Percentiles rank a stretch among this genome's conserved stretches.
Evolutionary conservation across 169 alveolate species (phyloP).

Genomic region (Plasmodium gallinaceum): DNA sequence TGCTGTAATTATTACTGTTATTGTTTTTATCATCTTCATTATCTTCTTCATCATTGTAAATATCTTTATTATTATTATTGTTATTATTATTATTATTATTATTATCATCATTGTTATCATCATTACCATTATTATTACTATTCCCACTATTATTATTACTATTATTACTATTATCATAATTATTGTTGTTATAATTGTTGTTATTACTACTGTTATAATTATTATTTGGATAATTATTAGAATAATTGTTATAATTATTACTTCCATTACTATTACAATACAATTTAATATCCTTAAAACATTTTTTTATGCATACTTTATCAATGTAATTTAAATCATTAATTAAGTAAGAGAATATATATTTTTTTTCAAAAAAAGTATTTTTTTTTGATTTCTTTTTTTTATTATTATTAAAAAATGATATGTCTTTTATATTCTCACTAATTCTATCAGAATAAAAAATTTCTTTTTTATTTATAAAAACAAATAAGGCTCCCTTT

Average conservation of each 20-base stretch:
- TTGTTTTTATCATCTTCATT: neutral
- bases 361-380: neutral
- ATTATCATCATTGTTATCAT: slow-evolving; percentile 1
- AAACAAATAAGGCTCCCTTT: neutral
- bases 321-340: neutral
- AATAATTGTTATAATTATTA: neutral
- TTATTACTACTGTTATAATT: neutral
- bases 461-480: neutral
- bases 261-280: slow-evolving; percentile 5
- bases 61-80: neutral
- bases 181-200: neutral
- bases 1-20: slow-evolving; percentile 3
- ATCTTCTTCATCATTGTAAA: neutral
- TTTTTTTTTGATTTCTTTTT: neutral
- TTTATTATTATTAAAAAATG: neutral
- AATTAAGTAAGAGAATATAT: neutral
- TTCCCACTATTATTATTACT: neutral
- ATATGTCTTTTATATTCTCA: neutral
- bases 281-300: neutral
- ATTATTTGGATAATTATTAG: neutral
- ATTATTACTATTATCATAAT: neutral
- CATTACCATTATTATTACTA: slow-evolving; percentile 9
- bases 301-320: neutral
- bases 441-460: neutral
- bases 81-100: slow-evolving; percentile 10